Conservation (phyloP, 148 eudicot genomes). For the Rhododendron vialii region DNA sequence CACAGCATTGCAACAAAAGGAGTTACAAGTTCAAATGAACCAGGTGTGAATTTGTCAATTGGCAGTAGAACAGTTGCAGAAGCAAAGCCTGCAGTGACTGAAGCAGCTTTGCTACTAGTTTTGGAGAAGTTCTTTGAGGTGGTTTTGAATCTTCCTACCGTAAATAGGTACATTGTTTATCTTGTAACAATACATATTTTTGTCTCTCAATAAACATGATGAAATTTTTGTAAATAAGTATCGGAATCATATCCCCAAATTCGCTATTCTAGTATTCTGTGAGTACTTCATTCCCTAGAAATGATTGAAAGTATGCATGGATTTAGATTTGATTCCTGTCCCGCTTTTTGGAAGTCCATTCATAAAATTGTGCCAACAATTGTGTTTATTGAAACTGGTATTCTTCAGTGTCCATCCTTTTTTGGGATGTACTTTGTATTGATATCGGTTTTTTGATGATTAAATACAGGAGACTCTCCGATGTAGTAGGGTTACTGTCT, state of each 20-base stretch:
- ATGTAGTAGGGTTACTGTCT: slow-evolving; percentile 63
- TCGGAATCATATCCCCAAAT: neutral
- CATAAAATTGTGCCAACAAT: neutral
- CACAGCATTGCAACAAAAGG: slow-evolving; percentile 79
- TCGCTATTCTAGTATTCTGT: neutral
- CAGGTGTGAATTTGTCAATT: slow-evolving; percentile 23
- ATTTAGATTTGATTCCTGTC: neutral
- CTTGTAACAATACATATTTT: neutral
- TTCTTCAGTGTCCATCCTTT: neutral
- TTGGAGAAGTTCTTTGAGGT: slow-evolving; percentile 82
- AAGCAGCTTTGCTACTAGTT: slow-evolving; percentile 70
- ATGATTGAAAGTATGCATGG: neutral
- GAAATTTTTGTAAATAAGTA: neutral
- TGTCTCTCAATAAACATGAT: neutral
- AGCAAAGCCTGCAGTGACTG: slow-evolving; percentile 72
- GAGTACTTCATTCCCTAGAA: neutral
- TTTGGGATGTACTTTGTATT: neutral
- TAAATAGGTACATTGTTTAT: slow-evolving; percentile 50
- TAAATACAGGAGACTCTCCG: slow-evolving; percentile 74
- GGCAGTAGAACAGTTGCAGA: slow-evolving; percentile 30
- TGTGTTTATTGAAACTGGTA: neutral
- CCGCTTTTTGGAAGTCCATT: neutral
- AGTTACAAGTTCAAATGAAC: slow-evolving; percentile 17
- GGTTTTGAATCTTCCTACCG: slow-evolving; percentile 74
- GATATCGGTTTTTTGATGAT: neutral